Percentiles rank a stretch among this genome's conserved stretches.
phyloP scores from a whole-genome alignment of 192 early-diverging fungal species.

The Pilaira anomala region DNA sequence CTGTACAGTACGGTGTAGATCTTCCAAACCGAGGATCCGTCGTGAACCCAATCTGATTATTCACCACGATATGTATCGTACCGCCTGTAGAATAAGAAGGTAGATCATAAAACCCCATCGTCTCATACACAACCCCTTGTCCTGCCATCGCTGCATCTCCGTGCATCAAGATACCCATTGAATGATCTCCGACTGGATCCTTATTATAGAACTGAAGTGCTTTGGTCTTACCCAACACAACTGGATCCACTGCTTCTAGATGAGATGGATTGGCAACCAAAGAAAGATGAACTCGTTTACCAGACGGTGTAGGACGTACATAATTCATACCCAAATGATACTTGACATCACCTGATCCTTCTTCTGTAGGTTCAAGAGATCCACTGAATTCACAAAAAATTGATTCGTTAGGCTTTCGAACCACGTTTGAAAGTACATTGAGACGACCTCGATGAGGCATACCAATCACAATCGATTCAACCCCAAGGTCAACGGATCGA shows the following conservation, averaged over 20 bases:
- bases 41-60: slow-evolving; percentile 99
- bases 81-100: slow-evolving; percentile 95
- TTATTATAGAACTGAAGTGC: slow-evolving; percentile 91
- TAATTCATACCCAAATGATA: slow-evolving; percentile 95
- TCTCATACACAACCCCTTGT: slow-evolving; percentile 97
- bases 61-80: slow-evolving; percentile 93
- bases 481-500: slow-evolving; percentile 88
- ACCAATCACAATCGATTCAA: slow-evolving; percentile 94
- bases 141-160: slow-evolving; percentile 97
- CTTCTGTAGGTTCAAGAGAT: slow-evolving; percentile 75
- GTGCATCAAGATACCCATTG: slow-evolving; percentile 92
- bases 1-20: slow-evolving; percentile 93
- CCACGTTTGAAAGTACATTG: slow-evolving; percentile 96
- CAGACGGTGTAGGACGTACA: slow-evolving; percentile 90
- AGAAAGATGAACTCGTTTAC: slow-evolving; percentile 94
- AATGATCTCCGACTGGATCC: slow-evolving; percentile 75
- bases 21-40: slow-evolving; percentile 94
- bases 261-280: slow-evolving; percentile 98
- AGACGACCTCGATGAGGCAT: slow-evolving; percentile 99
- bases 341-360: slow-evolving; percentile 96
- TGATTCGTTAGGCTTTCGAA: slow-evolving; percentile 96
- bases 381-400: slow-evolving; percentile 98
- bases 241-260: slow-evolving; percentile 96
- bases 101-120: slow-evolving; percentile 90
- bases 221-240: slow-evolving; percentile 97